Conservation (phyloP, 1,284 basidiomycete species). For the Erythrobasidium hasegawianum region DNA sequence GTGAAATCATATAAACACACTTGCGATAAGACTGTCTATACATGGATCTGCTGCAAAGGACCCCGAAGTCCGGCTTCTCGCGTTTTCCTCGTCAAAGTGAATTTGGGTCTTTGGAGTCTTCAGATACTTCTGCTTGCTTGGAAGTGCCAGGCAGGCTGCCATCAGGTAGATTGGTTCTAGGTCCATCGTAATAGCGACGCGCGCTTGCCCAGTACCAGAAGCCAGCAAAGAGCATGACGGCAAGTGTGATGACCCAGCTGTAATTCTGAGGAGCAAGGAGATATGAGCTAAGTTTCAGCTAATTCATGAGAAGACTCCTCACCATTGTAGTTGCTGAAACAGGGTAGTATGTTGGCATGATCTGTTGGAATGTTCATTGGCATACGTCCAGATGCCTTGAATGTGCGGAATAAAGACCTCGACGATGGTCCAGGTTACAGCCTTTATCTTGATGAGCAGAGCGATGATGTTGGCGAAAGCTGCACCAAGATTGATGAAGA, state of each 20-base stretch:
- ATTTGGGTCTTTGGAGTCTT: no score
- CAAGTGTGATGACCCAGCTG: constrained; percentile 49
- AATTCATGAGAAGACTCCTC: not conserved
- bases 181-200: constrained; percentile 52
- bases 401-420: constrained; percentile 41
- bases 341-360: constrained; percentile 66
- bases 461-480: constrained; percentile 69
- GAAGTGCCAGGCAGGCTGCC: no score
- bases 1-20: no score
- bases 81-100: no score
- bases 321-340: constrained; percentile 64
- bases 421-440: constrained; percentile 56
- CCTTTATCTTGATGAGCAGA: constrained; percentile 75
- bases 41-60: no score
- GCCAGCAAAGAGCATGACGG: constrained; percentile 49
- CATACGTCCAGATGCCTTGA: constrained; percentile 55
- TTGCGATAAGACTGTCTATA: no score
- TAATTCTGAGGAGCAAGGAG: constrained; percentile 40
- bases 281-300: no score
- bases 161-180: constrained; percentile 38
- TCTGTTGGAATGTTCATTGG: no score
- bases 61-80: no score
- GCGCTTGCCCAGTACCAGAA: constrained; percentile 52
- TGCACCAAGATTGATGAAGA: constrained; percentile 56
- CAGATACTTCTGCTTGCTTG: no score